Evolutionary conservation across 495 filamentous ascomycete genomes (phyloP), one percentile per base, ranked within the genome.

Genomic region (Venustampulla echinocandica): DNA sequence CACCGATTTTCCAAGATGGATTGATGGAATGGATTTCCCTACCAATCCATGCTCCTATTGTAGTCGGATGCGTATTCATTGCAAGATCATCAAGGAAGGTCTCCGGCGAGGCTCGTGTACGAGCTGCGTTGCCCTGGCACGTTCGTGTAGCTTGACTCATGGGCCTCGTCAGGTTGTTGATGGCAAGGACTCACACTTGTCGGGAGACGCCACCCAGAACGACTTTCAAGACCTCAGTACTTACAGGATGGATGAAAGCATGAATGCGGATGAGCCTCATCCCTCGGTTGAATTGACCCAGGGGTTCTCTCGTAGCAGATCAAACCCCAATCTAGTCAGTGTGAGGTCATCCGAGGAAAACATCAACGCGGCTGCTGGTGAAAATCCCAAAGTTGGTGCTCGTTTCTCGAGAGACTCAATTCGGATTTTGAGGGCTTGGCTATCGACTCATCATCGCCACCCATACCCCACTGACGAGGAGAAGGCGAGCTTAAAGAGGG

Each of bases 401-500:
- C 71, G 86, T 17, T 83, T 92, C 61, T 81, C 84, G 2, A 71
- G 81, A 49, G 77, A 84, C 50, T 78, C 82, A 1, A 70, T 88
- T 50, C 82, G 80, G 50, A 75, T 84, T 47, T 65, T 93, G 42
- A 85, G 87, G 64, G 75, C 76, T 53, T 93, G 87, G 87, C 71
- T 90, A 13, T 73, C 78, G 2, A 77, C 76, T 14, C 84, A 93
- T 61, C 71, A 70, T 55, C 73, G 80, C 38, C 80, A 89, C 56
- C 87, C 86, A 0, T 93, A 93, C 60, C 87, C 87, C 13, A 87
- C 70, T 21, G 85, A 90, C 19, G 73, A 82, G 33, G 83, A 92
- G 58, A 90, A 87, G 61, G 80, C 86, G 34, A 69, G 76, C 52
- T 70, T 93, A 15, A 79, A 82, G 57, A 64, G 71, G 35, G 70